Percentiles rank a stretch among this genome's conserved stretches.
phyloP scores from a whole-genome alignment of 306 rosid species.

The Lotus japonicus region DNA sequence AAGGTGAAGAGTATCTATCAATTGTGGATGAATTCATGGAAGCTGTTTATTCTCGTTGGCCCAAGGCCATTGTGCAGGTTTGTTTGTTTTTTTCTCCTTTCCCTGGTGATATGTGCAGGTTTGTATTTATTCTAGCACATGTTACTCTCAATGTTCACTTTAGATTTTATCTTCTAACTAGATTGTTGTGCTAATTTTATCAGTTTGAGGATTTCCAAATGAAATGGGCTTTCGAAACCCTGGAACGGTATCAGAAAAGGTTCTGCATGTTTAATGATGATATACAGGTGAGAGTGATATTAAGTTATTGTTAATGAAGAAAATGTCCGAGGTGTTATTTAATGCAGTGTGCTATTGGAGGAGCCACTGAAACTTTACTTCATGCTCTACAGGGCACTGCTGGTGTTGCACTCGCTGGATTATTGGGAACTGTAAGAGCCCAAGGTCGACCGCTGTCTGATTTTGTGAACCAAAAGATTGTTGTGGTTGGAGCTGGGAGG shows the following conservation, averaged over 20 bases:
- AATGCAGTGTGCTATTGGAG: conserved; percentile 2
- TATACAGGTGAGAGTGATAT: conserved; percentile 66
- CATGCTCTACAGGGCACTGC: conserved; percentile 80
- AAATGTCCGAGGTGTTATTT: conserved; percentile 2
- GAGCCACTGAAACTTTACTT: conserved; percentile 24
- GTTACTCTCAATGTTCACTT: conserved; percentile 10
- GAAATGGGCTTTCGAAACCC: conserved; percentile 99
- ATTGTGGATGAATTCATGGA: conserved; percentile 98
- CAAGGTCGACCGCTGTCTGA: conserved; percentile 87
- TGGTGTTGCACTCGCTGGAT: conserved; percentile 99
- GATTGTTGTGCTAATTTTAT: conserved; percentile 21
- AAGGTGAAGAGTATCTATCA: conserved; percentile 91
- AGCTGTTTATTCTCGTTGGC: conserved; percentile 94
- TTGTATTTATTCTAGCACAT: conserved; percentile 26
- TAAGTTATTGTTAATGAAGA: background rate
- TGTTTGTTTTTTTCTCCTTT: background rate
- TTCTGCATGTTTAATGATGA: conserved; percentile 99
- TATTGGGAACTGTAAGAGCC: conserved; percentile 90
- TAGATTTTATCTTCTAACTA: conserved; percentile 25
- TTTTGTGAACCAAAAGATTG: conserved; percentile 85
- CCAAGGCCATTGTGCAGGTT: conserved; percentile 98
- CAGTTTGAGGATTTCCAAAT: conserved; percentile 99
- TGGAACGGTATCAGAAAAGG: conserved; percentile 82
- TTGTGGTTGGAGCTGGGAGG: conserved; percentile 99
- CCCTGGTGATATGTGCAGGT: conserved; percentile 41